Evolutionary conservation across 2,329 filamentous ascomycete species (phyloP).

Genomic region (Trichoderma sp.): DNA sequence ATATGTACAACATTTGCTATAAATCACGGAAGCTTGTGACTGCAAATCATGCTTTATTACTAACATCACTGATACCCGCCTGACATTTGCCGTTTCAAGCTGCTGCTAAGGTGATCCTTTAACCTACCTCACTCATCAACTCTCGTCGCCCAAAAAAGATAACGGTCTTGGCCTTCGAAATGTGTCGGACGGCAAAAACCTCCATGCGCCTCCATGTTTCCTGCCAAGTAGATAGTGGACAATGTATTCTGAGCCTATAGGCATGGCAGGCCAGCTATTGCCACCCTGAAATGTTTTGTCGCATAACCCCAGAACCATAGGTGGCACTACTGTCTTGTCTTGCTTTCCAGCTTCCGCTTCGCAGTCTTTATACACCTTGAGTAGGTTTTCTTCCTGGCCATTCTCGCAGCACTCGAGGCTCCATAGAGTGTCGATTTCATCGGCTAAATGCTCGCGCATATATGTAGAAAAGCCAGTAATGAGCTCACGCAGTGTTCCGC

Average conservation of each 20-base stretch:
- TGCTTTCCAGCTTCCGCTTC: neutral
- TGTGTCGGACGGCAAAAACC: neutral
- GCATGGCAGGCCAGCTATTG: neutral
- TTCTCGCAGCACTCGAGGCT: neutral
- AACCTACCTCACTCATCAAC: neutral
- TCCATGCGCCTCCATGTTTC: neutral
- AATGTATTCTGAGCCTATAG: neutral
- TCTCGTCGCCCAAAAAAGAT: neutral
- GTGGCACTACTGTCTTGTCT: neutral
- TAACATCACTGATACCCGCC: neutral
- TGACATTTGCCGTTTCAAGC: neutral
- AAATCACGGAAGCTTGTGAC: too few species aligned
- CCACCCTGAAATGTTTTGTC: neutral
- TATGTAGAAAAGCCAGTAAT: neutral
- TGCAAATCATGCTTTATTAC: too few species aligned
- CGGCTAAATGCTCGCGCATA: neutral
- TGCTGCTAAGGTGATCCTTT: neutral
- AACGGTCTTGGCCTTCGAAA: neutral
- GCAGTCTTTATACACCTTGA: neutral
- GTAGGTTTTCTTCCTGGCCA: neutral
- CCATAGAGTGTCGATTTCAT: neutral
- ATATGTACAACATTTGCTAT: too few species aligned
- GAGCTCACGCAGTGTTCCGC: neutral
- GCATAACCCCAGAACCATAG: neutral
- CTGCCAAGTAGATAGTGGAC: neutral